Base-by-base conservation (phyloP, 352 stramenopile species). In the Globisporangium cystogenes region DNA sequence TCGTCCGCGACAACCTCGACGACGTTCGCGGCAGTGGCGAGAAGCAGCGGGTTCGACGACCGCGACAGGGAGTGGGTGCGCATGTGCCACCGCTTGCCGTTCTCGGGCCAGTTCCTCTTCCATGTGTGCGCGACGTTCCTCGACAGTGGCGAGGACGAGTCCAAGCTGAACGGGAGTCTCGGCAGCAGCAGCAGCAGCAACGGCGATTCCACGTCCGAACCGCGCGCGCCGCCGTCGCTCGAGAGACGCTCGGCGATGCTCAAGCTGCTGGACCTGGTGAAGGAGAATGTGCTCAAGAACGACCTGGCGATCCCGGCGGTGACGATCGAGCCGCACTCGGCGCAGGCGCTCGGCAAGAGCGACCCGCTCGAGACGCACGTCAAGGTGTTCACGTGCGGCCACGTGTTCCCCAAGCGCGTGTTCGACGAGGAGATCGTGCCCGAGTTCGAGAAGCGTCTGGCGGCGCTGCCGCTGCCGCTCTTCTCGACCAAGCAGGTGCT, bases 341-440 rank as follows among this genome's bases (percentile, higher is more conserved):
- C 82, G 7, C 69, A 80, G 43, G 64, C 70, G 14, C 62, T 95
- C 21, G 84, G 84, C 42, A 90, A 90, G 52, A 90, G 77, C 35
- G 84, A 95, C 24, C 84, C 84, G 24, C 65, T 95, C 8, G 84
- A 95, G 56, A 95, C 84, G 15, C 84, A 95, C 54, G 82, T 86
- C 18, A 90, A 92, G 63, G 84, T 72, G 2, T 95, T 95, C 52
- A 87, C 82, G 14, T 95, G 84, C 36, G 76, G 78, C 14, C 84
- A 95, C 50, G 58, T 90, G 20, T 95, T 90, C 51, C 80, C 84
- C 11, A 92, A 92, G 67, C 80, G 84, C 29, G 69, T 95, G 44
- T 93, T 90, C 44, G 82, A 95, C 47, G 84, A 95, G 52, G 84
- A 95, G 35, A 70, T 95, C 14, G 44, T 93, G 18, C 68, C 70